Percentiles rank a stretch among this genome's conserved stretches.
Conservation (phyloP, 805 yeast species). For the Candida peoriensis region DNA sequence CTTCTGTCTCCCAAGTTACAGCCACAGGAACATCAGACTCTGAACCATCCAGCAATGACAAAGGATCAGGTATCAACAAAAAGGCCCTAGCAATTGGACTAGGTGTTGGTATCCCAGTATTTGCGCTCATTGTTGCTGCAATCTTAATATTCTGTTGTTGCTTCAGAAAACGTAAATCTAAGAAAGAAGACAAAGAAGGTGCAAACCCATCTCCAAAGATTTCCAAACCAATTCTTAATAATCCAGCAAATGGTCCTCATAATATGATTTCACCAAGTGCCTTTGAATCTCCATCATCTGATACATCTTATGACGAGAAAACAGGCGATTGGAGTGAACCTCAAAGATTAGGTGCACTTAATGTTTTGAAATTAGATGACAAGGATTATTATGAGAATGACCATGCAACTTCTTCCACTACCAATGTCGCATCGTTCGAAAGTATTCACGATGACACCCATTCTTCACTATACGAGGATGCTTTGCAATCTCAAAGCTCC, state of each 20-base stretch:
- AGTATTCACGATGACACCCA: slow-evolving; percentile 25
- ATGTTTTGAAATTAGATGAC: slow-evolving; percentile 47
- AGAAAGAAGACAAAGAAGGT: slow-evolving; percentile 25
- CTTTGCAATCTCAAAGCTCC: slow-evolving; percentile 32
- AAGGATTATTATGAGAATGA: slow-evolving; percentile 25
- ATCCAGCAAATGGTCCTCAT: slow-evolving; percentile 32
- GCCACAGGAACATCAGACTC: slow-evolving; percentile 5
- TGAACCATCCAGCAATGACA: slow-evolving; percentile 15
- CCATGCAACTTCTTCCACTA: slow-evolving; percentile 45
- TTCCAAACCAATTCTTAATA: slow-evolving; percentile 34
- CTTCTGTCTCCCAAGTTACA: slow-evolving; percentile 16
- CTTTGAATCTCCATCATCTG: slow-evolving; percentile 23
- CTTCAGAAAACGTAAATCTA: slow-evolving; percentile 39
- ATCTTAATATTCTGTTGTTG: slow-evolving; percentile 52
- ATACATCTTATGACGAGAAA: slow-evolving; percentile 24
- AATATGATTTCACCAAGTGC: slow-evolving; percentile 20
- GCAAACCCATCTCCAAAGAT: slow-evolving; percentile 27
- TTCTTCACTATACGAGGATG: slow-evolving; percentile 33
- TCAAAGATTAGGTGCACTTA: slow-evolving; percentile 42
- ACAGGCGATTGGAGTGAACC: slow-evolving; percentile 23
- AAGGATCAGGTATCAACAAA: slow-evolving; percentile 24
- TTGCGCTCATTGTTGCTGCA: slow-evolving; percentile 43
- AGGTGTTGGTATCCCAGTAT: slow-evolving; percentile 78
- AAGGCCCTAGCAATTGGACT: slow-evolving; percentile 80
- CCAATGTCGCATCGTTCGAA: slow-evolving; percentile 39